Evolutionary conservation across 495 filamentous ascomycete genomes (phyloP), one percentile per base, ranked within the genome.

Genomic region (Podospora fimiseda): DNA sequence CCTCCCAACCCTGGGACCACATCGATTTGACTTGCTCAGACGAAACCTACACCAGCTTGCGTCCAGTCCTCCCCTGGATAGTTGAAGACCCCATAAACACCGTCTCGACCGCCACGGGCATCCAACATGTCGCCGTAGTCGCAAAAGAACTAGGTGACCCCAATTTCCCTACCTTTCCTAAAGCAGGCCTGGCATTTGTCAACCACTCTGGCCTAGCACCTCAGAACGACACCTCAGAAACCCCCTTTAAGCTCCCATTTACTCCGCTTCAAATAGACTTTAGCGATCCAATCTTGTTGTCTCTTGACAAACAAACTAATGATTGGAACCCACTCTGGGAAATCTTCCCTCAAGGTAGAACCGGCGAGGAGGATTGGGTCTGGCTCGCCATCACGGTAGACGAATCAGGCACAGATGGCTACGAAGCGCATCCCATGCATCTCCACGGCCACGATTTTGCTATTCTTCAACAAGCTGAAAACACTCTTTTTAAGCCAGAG

Each of bases 401-500:
- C 47, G 45, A n/a, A n/a, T n/a, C n/a, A n/a, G n/a, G n/a, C n/a
- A n/a, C n/a, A n/a, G n/a, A n/a, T n/a, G n/a, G n/a, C n/a, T n/a
- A n/a, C n/a, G n/a, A n/a, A n/a, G n/a, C n/a, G n/a, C n/a, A n/a
- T n/a, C n/a, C n/a, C n/a, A 74, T 82, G 20, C 77, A 83, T 51
- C 63, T 85, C 9, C 78, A 82, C 60, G 80, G 79, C 1, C 74
- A 85, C 60, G 73, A 83, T 52, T 86, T 86, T 64, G 67, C 62
- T 39, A 69, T 83, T 11, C 63, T 86, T 5, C 71, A 70, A 13
- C 73, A 82, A 53, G 70, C 67, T 39, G 21, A 48, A 8, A 63
- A 55, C 16, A 63, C 62, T 65, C 79, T 47, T 37, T 22, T 52
- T 16, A n/a, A 27, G 15, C 40, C 57, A 9, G 15, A 54, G 63